Conservation (phyloP, 2,329 filamentous ascomycete species). For the Dothiorella sarmentorum region DNA sequence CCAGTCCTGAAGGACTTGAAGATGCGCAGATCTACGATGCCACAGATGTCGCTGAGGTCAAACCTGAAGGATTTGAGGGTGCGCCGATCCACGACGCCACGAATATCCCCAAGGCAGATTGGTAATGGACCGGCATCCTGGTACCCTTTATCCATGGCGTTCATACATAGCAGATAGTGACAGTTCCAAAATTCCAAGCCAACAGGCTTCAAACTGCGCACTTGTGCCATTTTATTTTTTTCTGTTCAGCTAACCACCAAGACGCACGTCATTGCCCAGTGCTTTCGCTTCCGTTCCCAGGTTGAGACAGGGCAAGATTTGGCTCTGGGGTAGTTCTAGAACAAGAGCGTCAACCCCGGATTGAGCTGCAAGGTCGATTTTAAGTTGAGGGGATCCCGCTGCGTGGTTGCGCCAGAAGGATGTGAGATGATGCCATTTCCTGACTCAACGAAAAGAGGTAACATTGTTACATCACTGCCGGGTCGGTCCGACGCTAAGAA, state of each 20-base stretch:
- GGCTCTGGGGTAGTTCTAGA: not conserved
- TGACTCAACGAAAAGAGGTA: slow-evolving; percentile 2
- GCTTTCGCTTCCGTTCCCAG: not conserved
- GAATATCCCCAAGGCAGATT: too few relatives aligned
- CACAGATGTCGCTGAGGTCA: too few relatives aligned
- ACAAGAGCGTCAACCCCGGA: not conserved
- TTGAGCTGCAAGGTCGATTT: slow-evolving; percentile 5
- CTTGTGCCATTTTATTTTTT: not conserved
- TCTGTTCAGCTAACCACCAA: not conserved
- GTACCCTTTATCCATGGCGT: too few relatives aligned
- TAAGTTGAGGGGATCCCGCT: not conserved
- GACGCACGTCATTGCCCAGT: not conserved
- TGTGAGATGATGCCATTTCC: slow-evolving; percentile 6
- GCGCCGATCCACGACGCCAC: not conserved
- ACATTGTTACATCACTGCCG: slow-evolving; percentile 13
- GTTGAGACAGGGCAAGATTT: not conserved
- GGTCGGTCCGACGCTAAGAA: slow-evolving; percentile 6
- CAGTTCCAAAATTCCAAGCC: too few relatives aligned
- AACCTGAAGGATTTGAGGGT: too few relatives aligned
- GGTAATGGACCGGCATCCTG: too few relatives aligned
- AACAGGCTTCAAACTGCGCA: too few relatives aligned
- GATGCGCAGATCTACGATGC: not conserved
- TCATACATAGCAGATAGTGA: too few relatives aligned
- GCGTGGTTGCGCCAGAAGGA: not conserved
- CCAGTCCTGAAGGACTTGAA: not conserved